Evolutionary conservation across 2,329 filamentous ascomycete genomes (phyloP), one percentile per base, ranked within the genome.

Genomic region (Fusarium temperatum): DNA sequence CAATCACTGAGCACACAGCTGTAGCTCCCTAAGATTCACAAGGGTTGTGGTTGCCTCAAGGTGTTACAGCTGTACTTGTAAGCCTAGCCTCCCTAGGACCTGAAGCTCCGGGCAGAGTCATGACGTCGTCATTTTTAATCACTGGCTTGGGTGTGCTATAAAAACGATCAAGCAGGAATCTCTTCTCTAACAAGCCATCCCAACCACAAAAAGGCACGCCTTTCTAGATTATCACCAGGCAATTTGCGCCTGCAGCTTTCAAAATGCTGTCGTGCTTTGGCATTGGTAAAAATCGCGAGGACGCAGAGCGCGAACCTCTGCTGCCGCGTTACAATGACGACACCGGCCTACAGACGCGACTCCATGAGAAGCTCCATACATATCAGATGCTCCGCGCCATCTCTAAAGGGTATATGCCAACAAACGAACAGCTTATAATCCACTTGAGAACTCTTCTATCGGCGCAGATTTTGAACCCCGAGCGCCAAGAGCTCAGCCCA

Each of bases 301-400:
- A 85, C 61, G 87, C 87, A 66, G 93, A 96, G 79, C 92, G 90
- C 59, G 87, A 95, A 78, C 95, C 95, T 71, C 87, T 98, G 64
- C 90, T 98, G 55, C 93, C 95, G 66, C 92, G 91, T 78, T 96
- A 96, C 86, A 87, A 91, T 78, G 92, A 97, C 82, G 94, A 96
- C 78, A 97, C 95, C 2, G 84, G 87, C 38, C 85, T 95, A 61
- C 94, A 98, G 87, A 88, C 91, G 54, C 87, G 91, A 77, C 88
- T 97, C 66, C 94, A 96, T 79, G 91, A 96, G 82, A 98, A 98
- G 86, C 89, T 98, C 69, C 96, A 98, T 83, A 92, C 92, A 32
- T 98, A 98, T 80, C 94, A 98, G 86, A 97, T 98, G 92, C 81
- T 95, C 35, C 89, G 93, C 60, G 96, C 96, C 62, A 82, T 98